phyloP scores from a whole-genome alignment of 2,329 filamentous ascomycete genomes.

The Xylariaceae sp. region DNA sequence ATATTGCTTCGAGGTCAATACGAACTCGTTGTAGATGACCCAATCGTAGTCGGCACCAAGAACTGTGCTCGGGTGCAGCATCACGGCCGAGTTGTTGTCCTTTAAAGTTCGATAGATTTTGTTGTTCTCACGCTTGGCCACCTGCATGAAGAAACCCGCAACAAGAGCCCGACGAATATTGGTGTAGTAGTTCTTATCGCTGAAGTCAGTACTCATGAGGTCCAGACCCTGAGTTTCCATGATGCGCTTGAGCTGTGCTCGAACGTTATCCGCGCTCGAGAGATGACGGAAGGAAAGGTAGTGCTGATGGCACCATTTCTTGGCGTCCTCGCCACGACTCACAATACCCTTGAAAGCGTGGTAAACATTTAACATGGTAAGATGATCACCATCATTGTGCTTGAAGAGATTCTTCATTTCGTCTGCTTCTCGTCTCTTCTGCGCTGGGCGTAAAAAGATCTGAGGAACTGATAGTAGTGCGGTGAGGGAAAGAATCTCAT shows the following conservation, averaged over 20 bases:
- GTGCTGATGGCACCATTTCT: constrained; percentile 96
- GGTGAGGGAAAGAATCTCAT: constrained; percentile 95
- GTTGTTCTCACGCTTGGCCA: constrained; percentile 88
- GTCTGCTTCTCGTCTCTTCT: constrained; percentile 87
- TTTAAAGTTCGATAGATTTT: constrained; percentile 97
- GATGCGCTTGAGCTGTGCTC: constrained; percentile 88
- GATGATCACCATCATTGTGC: constrained; percentile 91
- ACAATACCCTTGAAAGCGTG: constrained; percentile 88
- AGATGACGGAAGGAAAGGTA: constrained; percentile 90
- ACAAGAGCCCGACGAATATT: constrained; percentile 95
- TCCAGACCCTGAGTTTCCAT: constrained; percentile 94
- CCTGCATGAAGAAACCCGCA: constrained; percentile 99
- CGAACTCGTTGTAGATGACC: constrained; percentile 98
- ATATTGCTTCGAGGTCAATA: constrained; percentile 97
- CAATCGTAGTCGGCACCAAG: constrained; percentile 89
- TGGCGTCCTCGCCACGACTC: constrained; percentile 71
- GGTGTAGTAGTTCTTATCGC: constrained; percentile 96
- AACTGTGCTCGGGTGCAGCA: constrained; percentile 93
- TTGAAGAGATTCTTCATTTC: constrained; percentile 97
- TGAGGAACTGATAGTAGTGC: constrained; percentile 93
- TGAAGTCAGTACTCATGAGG: constrained; percentile 86
- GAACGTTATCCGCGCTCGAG: constrained; percentile 92
- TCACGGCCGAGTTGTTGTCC: constrained; percentile 91
- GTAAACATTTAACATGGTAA: constrained; percentile 96
- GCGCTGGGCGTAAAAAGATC: constrained; percentile 87